phyloP scores from a whole-genome alignment of 768 basidiomycete genomes.

The Pholiota molesta region DNA sequence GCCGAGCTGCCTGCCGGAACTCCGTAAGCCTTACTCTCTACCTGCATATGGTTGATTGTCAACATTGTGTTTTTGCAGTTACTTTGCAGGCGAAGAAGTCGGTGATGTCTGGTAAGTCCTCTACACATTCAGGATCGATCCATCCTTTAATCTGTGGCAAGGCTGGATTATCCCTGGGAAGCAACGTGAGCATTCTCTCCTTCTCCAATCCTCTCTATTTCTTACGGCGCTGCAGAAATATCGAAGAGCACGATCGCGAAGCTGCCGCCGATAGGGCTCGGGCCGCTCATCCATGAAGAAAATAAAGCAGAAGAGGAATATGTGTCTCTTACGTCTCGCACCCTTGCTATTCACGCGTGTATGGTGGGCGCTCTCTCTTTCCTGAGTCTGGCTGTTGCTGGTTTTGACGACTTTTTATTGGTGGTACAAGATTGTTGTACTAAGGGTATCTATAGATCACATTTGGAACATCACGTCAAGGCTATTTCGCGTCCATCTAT shows the following conservation, averaged over 20 bases:
- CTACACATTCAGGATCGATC: background rate
- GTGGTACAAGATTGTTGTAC: slow-evolving; percentile 2
- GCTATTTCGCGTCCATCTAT: background rate
- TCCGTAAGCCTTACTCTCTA: slow-evolving; percentile 42
- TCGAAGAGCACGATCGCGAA: slow-evolving; percentile 74
- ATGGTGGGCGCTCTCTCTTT: background rate
- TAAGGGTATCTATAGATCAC: slow-evolving; percentile 8
- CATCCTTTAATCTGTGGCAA: slow-evolving; percentile 27
- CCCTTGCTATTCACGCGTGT: background rate
- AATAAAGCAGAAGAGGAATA: background rate
- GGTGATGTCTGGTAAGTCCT: slow-evolving; percentile 26
- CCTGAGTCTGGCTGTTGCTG: background rate
- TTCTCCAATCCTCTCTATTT: background rate
- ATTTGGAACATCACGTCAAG: background rate
- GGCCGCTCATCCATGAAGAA: background rate
- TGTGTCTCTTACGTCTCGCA: background rate
- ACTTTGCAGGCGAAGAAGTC: slow-evolving; percentile 26
- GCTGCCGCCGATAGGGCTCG: slow-evolving; percentile 34
- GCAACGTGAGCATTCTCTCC: slow-evolving; percentile 50
- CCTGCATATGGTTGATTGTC: background rate
- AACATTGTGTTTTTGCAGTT: slow-evolving; percentile 1
- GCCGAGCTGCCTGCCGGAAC: slow-evolving; percentile 70
- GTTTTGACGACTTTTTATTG: background rate
- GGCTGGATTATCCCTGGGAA: slow-evolving; percentile 90
- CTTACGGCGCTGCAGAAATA: slow-evolving; percentile 51